These are phyloP conservation scores for Hamamelis virginiana DNA, from an alignment of 164 flowering plant genomes.

Conservation along the genomic window DNA sequence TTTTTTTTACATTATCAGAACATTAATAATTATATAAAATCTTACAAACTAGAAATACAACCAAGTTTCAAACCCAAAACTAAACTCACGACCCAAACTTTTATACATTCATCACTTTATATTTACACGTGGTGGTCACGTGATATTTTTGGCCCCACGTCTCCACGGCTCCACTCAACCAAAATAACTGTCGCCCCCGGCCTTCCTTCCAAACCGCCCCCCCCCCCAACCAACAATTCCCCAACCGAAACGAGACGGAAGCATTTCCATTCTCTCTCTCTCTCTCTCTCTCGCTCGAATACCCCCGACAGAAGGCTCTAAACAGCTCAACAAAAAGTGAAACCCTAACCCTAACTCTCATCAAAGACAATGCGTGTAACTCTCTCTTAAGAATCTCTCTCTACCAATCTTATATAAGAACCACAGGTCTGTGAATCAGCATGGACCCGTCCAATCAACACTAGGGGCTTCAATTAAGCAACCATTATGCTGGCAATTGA, in stretches of 20 bases:
- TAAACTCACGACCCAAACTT: too few relatives aligned
- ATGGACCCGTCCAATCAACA: background rate
- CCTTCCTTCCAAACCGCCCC: too few relatives aligned
- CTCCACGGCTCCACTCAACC: too few relatives aligned
- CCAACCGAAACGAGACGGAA: background rate
- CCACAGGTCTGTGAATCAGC: too few relatives aligned
- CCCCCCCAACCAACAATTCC: background rate
- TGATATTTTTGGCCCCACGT: too few relatives aligned
- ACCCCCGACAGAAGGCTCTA: conserved; percentile 24
- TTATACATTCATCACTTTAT: too few relatives aligned
- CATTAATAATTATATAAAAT: too few relatives aligned
- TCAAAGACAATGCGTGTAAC: conserved; percentile 11
- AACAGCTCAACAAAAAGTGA: background rate
- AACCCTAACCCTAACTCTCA: conserved; percentile 9
- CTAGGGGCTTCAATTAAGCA: background rate
- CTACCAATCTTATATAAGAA: background rate
- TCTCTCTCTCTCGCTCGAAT: conserved; percentile 15
- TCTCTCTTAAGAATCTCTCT: conserved; percentile 17
- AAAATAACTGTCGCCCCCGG: background rate
- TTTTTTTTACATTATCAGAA: too few relatives aligned
- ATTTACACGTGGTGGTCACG: too few relatives aligned
- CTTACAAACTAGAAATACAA: too few relatives aligned
- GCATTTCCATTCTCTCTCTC: background rate
- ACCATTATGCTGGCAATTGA: conserved; percentile 9
- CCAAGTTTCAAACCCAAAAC: too few relatives aligned